These are phyloP conservation scores for Tolypocladium nubicola DNA, from an alignment of 2,329 filamentous ascomycete species.

Conservation along the genomic window DNA sequence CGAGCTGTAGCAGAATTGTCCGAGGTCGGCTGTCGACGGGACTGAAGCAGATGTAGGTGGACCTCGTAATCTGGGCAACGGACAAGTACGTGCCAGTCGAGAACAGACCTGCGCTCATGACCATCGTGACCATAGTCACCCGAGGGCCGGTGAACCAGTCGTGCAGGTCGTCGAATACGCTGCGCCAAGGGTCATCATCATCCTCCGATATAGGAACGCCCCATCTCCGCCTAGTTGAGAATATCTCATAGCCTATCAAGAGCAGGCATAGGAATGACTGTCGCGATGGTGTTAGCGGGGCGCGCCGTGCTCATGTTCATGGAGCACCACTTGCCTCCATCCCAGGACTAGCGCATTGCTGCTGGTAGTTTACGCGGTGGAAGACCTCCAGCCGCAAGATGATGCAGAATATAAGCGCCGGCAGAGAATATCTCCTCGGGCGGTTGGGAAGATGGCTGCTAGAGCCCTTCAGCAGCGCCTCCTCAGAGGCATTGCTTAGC, in stretches of 20 bases:
- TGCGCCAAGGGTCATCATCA: slow-evolving; percentile 37
- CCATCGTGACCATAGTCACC: slow-evolving; percentile 21
- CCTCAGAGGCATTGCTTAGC: slow-evolving; percentile 8
- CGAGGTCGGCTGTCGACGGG: slow-evolving; percentile 25
- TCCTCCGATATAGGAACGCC: slow-evolving; percentile 18
- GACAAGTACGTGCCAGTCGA: slow-evolving; percentile 31
- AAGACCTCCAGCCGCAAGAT: slow-evolving; percentile 37
- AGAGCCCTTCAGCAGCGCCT: slow-evolving; percentile 21
- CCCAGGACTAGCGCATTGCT: slow-evolving; percentile 40
- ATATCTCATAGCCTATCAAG: slow-evolving; percentile 33
- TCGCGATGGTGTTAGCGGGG: background rate
- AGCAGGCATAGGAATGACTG: slow-evolving; percentile 37
- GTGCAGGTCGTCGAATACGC: slow-evolving; percentile 33
- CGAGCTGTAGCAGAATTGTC: slow-evolving; percentile 29
- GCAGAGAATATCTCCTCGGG: slow-evolving; percentile 35
- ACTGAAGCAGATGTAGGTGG: slow-evolving; percentile 41
- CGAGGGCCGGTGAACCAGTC: slow-evolving; percentile 35
- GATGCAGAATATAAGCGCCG: slow-evolving; percentile 31
- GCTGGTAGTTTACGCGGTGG: slow-evolving; percentile 31
- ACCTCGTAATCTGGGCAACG: slow-evolving; percentile 26
- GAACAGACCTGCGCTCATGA: slow-evolving; percentile 27
- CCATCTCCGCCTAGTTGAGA: slow-evolving; percentile 23
- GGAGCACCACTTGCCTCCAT: slow-evolving; percentile 28
- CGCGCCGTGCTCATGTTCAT: background rate
- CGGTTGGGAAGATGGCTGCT: slow-evolving; percentile 29